Conservation (phyloP, 1,284 basidiomycete species). For the Tilletia indica region DNA sequence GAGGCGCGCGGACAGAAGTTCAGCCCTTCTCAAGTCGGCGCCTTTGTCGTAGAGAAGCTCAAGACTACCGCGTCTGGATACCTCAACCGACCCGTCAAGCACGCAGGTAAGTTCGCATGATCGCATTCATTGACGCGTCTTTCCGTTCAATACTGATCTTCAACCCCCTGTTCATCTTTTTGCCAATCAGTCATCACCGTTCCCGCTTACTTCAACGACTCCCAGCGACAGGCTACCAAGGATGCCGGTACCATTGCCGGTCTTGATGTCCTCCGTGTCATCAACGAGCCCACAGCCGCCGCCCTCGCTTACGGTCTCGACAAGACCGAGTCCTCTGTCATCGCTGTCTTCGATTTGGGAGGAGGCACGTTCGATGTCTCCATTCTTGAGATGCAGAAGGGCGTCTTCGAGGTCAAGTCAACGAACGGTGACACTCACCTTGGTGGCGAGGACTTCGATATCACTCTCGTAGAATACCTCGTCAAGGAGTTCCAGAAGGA, state of each 20-base stretch:
- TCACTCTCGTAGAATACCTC: conserved; percentile 82
- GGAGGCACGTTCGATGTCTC: conserved; percentile 97
- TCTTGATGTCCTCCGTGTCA: conserved; percentile 93
- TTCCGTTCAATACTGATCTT: too few relatives aligned
- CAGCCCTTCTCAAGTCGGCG: conserved; percentile 68
- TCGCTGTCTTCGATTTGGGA: conserved; percentile 94
- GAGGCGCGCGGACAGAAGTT: conserved; percentile 68
- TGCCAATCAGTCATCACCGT: conserved; percentile 76
- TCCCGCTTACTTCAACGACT: conserved; percentile 98
- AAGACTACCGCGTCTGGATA: conserved; percentile 89
- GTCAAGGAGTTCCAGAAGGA: conserved; percentile 93
- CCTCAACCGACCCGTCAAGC: conserved; percentile 90
- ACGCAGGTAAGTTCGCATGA: conserved; percentile 51
- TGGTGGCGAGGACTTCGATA: conserved; percentile 97
- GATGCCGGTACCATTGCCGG: conserved; percentile 95
- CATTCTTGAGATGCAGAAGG: conserved; percentile 97
- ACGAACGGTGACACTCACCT: conserved; percentile 99
- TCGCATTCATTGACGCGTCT: not conserved
- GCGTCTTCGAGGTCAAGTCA: conserved; percentile 98
- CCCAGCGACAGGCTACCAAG: conserved; percentile 96
- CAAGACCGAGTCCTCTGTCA: conserved; percentile 57
- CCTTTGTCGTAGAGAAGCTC: conserved; percentile 88
- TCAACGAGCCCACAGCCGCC: conserved; percentile 97
- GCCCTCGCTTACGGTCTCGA: conserved; percentile 80
- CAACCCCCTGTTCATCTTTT: not conserved